Conservation (phyloP, 78 protist species). For the Guillardia theta region DNA sequence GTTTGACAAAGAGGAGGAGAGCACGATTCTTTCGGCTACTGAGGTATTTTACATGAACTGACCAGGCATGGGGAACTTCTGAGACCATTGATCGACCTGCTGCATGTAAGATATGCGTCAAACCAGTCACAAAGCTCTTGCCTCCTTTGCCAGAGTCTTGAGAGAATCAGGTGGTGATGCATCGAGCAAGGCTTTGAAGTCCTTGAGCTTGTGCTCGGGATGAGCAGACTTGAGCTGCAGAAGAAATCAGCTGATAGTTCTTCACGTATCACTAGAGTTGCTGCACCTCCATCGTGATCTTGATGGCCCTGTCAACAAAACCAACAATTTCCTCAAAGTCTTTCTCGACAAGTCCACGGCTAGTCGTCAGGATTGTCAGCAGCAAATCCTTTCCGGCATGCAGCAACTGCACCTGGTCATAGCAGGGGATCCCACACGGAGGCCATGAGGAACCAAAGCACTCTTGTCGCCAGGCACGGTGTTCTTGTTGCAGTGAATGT, state of each 20-base stretch:
- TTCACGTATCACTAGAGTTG: not conserved
- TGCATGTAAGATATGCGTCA: not conserved
- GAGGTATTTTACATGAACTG: not conserved
- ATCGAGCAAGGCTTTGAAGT: not conserved
- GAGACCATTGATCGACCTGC: constrained; percentile 37
- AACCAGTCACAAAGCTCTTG: not conserved
- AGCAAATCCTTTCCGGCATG: not conserved
- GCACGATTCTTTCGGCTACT: not conserved
- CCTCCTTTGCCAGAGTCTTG: not conserved
- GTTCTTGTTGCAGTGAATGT: constrained; percentile 84
- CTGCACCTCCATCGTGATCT: not conserved
- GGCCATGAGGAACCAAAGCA: constrained; percentile 6
- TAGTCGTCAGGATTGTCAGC: not conserved
- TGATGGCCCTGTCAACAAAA: constrained; percentile 49
- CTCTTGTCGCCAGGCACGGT: constrained; percentile 82
- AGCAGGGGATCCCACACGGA: constrained; percentile 25
- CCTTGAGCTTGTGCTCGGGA: constrained; percentile 44
- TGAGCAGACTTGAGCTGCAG: not conserved
- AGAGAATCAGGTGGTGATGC: not conserved
- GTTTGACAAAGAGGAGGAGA: no score
- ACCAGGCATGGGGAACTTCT: constrained; percentile 34
- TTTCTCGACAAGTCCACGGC: constrained; percentile 58
- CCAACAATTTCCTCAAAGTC: constrained; percentile 48
- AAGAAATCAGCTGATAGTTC: not conserved
- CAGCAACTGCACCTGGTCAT: constrained; percentile 11